These are phyloP conservation scores for Pleurotus pulmonarius DNA, from an alignment of 768 basidiomycete genomes.

Conservation along the genomic window DNA sequence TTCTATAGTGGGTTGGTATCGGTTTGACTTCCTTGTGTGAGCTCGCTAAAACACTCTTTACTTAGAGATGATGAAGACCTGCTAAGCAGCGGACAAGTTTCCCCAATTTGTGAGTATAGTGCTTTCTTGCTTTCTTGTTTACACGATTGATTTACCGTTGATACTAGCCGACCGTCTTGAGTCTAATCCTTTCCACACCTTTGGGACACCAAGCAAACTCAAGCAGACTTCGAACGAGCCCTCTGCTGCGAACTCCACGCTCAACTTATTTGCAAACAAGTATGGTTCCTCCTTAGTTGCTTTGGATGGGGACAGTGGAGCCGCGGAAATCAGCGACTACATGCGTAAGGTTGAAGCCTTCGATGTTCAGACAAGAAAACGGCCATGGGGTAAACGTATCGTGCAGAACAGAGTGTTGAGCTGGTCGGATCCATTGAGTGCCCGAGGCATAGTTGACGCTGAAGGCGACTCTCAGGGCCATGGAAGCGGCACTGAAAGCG, in stretches of 20 bases:
- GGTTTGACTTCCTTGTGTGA: not conserved
- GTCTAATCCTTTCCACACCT: conserved; percentile 16
- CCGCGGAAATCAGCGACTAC: conserved; percentile 19
- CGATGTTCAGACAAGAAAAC: conserved; percentile 28
- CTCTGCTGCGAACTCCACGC: conserved; percentile 15
- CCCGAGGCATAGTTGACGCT: conserved; percentile 3
- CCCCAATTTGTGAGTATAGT: conserved; percentile 54
- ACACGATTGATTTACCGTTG: not conserved
- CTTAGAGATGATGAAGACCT: conserved; percentile 55
- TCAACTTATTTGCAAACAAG: conserved; percentile 9
- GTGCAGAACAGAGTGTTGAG: conserved; percentile 42
- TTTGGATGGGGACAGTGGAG: not conserved
- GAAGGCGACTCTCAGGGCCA: not conserved
- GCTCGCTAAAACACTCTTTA: not conserved
- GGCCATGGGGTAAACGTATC: conserved; percentile 31
- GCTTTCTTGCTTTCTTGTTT: not conserved
- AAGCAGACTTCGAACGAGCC: conserved; percentile 8
- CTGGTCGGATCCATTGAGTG: conserved; percentile 28
- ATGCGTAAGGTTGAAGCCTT: conserved; percentile 32
- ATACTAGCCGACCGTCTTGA: conserved; percentile 13
- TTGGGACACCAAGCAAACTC: conserved; percentile 3
- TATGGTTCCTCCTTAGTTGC: conserved; percentile 12
- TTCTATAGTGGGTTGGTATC: not conserved
- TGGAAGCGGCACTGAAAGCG: conserved; percentile 2
- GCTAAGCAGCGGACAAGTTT: conserved; percentile 77